These are phyloP conservation scores for Coemansia sp. DNA, from an alignment of 192 early-diverging fungal genomes.

Conservation along the genomic window DNA sequence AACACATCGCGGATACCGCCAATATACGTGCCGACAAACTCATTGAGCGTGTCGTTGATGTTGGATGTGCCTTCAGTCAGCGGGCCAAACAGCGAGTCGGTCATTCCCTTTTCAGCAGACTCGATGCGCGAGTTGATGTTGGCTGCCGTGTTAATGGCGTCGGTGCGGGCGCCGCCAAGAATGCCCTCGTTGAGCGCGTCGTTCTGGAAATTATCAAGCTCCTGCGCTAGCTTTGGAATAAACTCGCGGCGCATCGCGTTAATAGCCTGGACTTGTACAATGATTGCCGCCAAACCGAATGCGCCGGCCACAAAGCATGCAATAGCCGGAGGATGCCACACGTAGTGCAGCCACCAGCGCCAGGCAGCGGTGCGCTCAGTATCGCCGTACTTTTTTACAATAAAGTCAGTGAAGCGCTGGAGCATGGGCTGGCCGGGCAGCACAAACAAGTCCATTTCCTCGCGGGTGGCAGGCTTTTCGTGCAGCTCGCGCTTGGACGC, in stretches of 20 bases:
- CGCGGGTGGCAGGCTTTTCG: slow-evolving; percentile 22
- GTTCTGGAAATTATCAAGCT: slow-evolving; percentile 31
- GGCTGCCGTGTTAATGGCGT: slow-evolving; percentile 29
- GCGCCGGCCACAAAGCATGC: slow-evolving; percentile 46
- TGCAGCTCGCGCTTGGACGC: slow-evolving; percentile 11
- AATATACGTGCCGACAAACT: slow-evolving; percentile 36
- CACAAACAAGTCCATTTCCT: slow-evolving; percentile 41
- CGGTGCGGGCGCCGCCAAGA: slow-evolving; percentile 25
- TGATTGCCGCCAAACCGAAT: slow-evolving; percentile 26
- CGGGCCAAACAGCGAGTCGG: slow-evolving; percentile 41
- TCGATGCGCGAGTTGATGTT: slow-evolving; percentile 30
- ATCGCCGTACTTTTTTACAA: slow-evolving; percentile 21
- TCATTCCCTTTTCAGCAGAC: slow-evolving; percentile 16
- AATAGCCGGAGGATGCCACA: slow-evolving; percentile 40
- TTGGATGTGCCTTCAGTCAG: slow-evolving; percentile 25
- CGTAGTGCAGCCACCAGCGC: slow-evolving; percentile 52
- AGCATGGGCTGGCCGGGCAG: slow-evolving; percentile 33
- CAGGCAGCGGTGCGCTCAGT: slow-evolving; percentile 25
- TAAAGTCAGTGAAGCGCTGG: slow-evolving; percentile 12
- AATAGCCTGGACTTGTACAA: slow-evolving; percentile 33
- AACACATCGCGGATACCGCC: slow-evolving; percentile 34
- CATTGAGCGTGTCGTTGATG: slow-evolving; percentile 43
- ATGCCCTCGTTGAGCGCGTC: slow-evolving; percentile 19
- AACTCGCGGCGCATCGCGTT: slow-evolving; percentile 32
- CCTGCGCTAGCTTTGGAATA: slow-evolving; percentile 24